Conservation (phyloP, 2,329 filamentous ascomycete genomes). For the Stagonosporopsis tanaceti region DNA sequence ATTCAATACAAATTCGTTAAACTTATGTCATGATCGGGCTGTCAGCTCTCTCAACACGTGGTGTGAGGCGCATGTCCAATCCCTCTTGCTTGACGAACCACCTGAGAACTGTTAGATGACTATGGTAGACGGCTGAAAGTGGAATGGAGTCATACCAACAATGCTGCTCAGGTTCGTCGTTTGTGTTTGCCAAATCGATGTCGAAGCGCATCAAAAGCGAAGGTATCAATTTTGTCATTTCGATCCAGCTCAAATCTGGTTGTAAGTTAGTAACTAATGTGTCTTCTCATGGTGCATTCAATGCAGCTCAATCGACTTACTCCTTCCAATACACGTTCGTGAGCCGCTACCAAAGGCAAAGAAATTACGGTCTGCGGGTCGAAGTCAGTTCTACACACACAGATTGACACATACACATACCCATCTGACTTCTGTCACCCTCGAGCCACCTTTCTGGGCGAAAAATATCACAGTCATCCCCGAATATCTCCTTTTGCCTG, state of each 20-base stretch:
- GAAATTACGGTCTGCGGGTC: conserved; percentile 17
- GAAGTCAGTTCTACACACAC: not conserved
- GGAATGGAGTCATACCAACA: not conserved
- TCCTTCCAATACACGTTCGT: conserved; percentile 21
- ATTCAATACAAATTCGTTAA: not conserved
- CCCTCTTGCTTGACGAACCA: conserved; percentile 10
- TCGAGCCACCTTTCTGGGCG: conserved; percentile 27
- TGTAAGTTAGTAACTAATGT: not conserved
- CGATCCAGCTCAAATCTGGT: conserved; percentile 39
- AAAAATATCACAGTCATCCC: conserved; percentile 24
- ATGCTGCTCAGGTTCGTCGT: conserved; percentile 10
- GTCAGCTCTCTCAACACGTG: not conserved
- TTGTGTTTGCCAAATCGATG: conserved; percentile 41
- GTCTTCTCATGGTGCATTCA: too few relatives aligned
- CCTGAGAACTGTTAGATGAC: not conserved
- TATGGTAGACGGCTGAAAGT: too few relatives aligned
- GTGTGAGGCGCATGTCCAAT: not conserved
- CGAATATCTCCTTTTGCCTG: conserved; percentile 22
- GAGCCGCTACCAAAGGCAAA: conserved; percentile 23
- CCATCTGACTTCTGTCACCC: conserved; percentile 17
- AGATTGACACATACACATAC: not conserved
- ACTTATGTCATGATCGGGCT: not conserved
- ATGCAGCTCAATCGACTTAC: conserved; percentile 2
- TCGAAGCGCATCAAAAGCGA: conserved; percentile 48
- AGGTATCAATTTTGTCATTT: conserved; percentile 46